phyloP scores from a whole-genome alignment of 768 basidiomycete species.

The Coprinopsis sp. region DNA sequence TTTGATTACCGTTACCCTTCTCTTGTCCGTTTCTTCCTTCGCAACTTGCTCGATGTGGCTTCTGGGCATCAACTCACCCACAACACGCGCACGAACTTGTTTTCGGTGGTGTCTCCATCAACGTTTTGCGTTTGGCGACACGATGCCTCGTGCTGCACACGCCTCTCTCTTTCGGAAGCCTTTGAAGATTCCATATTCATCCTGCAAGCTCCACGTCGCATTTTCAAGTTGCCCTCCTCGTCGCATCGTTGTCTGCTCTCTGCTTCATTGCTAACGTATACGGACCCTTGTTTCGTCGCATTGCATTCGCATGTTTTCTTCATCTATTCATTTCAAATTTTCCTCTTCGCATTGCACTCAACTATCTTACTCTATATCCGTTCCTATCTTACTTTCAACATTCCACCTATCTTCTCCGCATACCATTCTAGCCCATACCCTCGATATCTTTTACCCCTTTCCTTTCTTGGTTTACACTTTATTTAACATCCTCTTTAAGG shows the following conservation, averaged over 20 bases:
- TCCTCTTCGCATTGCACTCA: too few species aligned
- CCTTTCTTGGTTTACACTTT: too few species aligned
- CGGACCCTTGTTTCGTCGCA: constrained; percentile 2
- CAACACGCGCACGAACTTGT: too few species aligned
- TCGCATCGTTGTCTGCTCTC: background rate
- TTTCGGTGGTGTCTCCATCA: too few species aligned
- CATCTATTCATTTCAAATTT: background rate
- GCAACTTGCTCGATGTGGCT: background rate
- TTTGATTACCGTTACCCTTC: too few species aligned
- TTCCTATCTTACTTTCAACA: constrained; percentile 8
- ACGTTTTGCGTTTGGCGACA: too few species aligned
- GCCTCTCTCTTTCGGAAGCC: too few species aligned
- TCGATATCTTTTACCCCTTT: too few species aligned
- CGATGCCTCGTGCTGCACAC: too few species aligned
- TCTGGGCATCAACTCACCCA: background rate
- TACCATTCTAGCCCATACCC: constrained; percentile 1
- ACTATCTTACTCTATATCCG: too few species aligned
- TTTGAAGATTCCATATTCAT: background rate
- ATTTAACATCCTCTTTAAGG: too few species aligned
- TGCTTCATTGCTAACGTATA: background rate
- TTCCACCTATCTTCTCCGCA: constrained; percentile 11
- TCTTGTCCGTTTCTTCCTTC: too few species aligned
- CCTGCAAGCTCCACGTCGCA: constrained; percentile 10
- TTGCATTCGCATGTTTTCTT: background rate
- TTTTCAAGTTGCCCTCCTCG: background rate